Conservation (phyloP, 495 filamentous ascomycete genomes). For the Podospora didyma region DNA sequence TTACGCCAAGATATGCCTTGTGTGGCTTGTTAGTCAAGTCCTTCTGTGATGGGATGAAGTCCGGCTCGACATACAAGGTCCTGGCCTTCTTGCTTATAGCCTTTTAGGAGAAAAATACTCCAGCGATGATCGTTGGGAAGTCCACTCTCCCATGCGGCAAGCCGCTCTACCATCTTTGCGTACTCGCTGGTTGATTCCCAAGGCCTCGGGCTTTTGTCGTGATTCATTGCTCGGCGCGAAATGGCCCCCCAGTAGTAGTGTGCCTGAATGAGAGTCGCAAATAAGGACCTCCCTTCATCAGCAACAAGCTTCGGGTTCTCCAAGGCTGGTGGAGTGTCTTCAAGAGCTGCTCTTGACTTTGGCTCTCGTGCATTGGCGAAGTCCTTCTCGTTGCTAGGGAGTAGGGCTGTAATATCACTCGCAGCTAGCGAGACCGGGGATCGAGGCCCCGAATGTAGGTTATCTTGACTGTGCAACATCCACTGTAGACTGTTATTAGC, state of each 20-base stretch:
- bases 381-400: conserved; percentile 45
- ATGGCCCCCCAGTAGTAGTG: conserved; percentile 49
- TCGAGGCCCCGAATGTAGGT: conserved; percentile 44
- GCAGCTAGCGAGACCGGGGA: conserved; percentile 43
- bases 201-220: conserved; percentile 34
- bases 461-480: conserved; percentile 52
- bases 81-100: conserved; percentile 38
- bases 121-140: conserved; percentile 43
- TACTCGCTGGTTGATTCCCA: conserved; percentile 42
- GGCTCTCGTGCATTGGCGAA: conserved; percentile 41
- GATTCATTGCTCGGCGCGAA: conserved; percentile 36
- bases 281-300: conserved; percentile 39
- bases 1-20: conserved; percentile 46
- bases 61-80: conserved; percentile 31
- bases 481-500: conserved; percentile 27
- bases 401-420: conserved; percentile 46
- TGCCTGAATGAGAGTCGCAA: conserved; percentile 47
- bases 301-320: conserved; percentile 38
- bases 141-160: conserved; percentile 39
- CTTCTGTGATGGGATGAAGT: not conserved
- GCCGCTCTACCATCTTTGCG: conserved; percentile 29
- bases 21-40: not conserved
- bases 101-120: conserved; percentile 37
- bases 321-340: conserved; percentile 43
- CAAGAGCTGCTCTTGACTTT: conserved; percentile 44